Evolutionary conservation across 75 land plant genomes (phyloP).

Genomic region (Gnetum montanum): DNA sequence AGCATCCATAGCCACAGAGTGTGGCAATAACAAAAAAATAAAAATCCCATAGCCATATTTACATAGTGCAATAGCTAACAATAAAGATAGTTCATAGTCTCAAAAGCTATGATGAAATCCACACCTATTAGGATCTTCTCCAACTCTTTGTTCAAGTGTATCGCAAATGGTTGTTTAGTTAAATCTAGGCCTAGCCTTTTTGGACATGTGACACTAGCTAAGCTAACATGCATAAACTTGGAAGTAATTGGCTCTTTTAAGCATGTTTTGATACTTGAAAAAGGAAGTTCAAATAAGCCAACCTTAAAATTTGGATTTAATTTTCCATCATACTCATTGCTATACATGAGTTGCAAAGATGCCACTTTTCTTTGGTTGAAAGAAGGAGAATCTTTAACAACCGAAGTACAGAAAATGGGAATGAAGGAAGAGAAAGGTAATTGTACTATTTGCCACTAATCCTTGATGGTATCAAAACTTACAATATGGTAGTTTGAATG

Average conservation of each 20-base stretch:
- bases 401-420: conserved; percentile 88
- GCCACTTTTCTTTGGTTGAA: conserved; percentile 64
- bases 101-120: too few relatives aligned
- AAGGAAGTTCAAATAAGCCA: conserved; percentile 86
- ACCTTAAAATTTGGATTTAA: conserved; percentile 84
- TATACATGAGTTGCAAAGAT: conserved; percentile 94
- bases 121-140: conserved; percentile 71
- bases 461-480: conserved; percentile 76
- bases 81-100: too few relatives aligned
- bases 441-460: conserved; percentile 79
- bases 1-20: too few relatives aligned
- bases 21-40: too few relatives aligned
- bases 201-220: conserved; percentile 96
- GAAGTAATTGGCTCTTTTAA: conserved; percentile 70
- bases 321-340: conserved; percentile 97
- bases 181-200: conserved; percentile 95
- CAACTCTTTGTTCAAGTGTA: conserved; percentile 89
- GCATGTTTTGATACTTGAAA: conserved; percentile 73
- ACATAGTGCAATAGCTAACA: too few relatives aligned
- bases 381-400: conserved; percentile 69
- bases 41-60: too few relatives aligned
- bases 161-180: conserved; percentile 97
- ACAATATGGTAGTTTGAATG: conserved; percentile 65
- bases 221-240: conserved; percentile 92
- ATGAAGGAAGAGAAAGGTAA: conserved; percentile 75